These are phyloP conservation scores for Scedosporium boydii DNA, from an alignment of 2,329 filamentous ascomycete genomes.

Conservation along the genomic window DNA sequence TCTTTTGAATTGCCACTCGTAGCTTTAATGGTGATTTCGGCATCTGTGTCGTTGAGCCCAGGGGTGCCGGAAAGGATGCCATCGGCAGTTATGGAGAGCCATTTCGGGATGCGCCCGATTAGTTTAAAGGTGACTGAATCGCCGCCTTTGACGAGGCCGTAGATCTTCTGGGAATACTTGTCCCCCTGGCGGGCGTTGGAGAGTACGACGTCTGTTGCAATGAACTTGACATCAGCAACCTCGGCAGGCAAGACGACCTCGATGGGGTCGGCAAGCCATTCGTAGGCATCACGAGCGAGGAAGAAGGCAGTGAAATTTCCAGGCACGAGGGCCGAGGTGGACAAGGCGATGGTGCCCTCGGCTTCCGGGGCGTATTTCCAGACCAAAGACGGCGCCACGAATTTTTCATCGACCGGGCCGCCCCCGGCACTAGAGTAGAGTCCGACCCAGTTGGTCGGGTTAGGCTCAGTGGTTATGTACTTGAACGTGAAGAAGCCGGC, in stretches of 20 bases:
- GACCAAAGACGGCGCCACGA: constrained; percentile 17
- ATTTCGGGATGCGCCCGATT: constrained; percentile 14
- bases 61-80: constrained; percentile 28
- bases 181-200: constrained; percentile 27
- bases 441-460: constrained; percentile 27
- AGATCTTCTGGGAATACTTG: constrained; percentile 20
- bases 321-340: constrained; percentile 12
- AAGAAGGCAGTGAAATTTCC: constrained; percentile 27
- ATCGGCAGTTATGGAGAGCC: constrained; percentile 21
- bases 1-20: constrained; percentile 16
- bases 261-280: constrained; percentile 24
- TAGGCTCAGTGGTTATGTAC: constrained; percentile 20
- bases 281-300: constrained; percentile 24
- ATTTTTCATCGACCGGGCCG: constrained; percentile 22
- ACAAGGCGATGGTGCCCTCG: constrained; percentile 15
- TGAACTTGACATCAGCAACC: constrained; percentile 15
- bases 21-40: constrained; percentile 18
- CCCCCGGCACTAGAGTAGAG: constrained; percentile 23
- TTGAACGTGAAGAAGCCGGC: constrained; percentile 20
- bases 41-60: constrained; percentile 9
- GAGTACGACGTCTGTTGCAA: constrained; percentile 19
- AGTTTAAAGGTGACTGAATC: constrained; percentile 20
- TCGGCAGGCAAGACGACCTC: constrained; percentile 15
- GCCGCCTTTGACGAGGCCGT: constrained; percentile 21
- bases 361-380: constrained; percentile 23